Evolutionary conservation across 2,329 filamentous ascomycete genomes (phyloP).

Genomic region (Curvularia spicifera): DNA sequence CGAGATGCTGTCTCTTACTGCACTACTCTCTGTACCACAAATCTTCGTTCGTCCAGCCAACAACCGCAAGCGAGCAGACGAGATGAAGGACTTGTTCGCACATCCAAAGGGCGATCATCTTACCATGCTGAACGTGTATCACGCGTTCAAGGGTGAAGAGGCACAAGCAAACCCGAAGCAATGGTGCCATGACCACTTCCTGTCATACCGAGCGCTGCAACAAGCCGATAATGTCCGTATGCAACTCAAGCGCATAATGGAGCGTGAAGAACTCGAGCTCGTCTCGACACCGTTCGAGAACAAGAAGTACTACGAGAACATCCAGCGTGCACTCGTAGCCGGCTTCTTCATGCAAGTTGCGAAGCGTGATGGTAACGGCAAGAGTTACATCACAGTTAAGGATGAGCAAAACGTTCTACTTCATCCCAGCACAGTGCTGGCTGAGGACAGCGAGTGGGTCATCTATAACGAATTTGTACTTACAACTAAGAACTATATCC

Average conservation of each 20-base stretch:
- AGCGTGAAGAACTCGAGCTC: conserved; percentile 84
- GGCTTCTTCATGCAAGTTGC: conserved; percentile 99
- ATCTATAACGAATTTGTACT: conserved; percentile 98
- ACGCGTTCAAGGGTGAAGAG: conserved; percentile 84
- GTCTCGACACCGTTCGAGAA: conserved; percentile 89
- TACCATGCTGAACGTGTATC: conserved; percentile 95
- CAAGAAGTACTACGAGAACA: conserved; percentile 98
- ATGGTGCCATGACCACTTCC: conserved; percentile 97
- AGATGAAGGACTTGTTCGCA: conserved; percentile 94
- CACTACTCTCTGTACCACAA: conserved; percentile 91
- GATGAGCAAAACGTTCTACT: conserved; percentile 93
- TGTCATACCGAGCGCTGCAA: conserved; percentile 84
- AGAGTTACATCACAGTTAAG: conserved; percentile 94
- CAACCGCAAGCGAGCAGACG: conserved; percentile 88
- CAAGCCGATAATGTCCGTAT: conserved; percentile 93
- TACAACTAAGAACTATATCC: conserved; percentile 97
- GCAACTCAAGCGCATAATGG: conserved; percentile 96
- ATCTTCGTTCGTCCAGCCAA: conserved; percentile 88
- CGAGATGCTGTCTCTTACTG: conserved; percentile 93
- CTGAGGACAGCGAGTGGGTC: conserved; percentile 92
- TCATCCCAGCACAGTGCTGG: conserved; percentile 89
- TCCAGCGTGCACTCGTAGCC: conserved; percentile 85
- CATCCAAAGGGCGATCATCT: conserved; percentile 95
- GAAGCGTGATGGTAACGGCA: conserved; percentile 86
- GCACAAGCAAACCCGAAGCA: conserved; percentile 77